Conservation (phyloP, 768 basidiomycete species). For the Macrolepiota dolichaula region DNA sequence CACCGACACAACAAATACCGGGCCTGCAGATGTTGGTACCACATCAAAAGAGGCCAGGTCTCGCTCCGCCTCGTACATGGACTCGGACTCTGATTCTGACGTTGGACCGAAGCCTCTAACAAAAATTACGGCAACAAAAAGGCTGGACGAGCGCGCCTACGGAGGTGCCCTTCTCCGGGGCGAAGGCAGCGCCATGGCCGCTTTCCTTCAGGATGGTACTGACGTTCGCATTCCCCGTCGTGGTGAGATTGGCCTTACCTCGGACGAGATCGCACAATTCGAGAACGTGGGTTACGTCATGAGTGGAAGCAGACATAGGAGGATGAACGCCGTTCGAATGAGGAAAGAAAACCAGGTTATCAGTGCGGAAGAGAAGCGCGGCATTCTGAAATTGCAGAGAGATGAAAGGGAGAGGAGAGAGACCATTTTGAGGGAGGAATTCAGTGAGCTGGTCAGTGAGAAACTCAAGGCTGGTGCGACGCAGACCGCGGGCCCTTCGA, state of each 20-base stretch:
- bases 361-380: constrained; percentile 96
- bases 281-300: constrained; percentile 96
- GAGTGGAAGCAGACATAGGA: constrained; percentile 90
- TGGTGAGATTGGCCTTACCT: constrained; percentile 94
- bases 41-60: constrained; percentile 1
- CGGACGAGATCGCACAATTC: constrained; percentile 82
- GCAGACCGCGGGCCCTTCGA: constrained; percentile 1
- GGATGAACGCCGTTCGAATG: constrained; percentile 99
- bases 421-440: constrained; percentile 84
- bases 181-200: constrained; percentile 98
- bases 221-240: constrained; percentile 91
- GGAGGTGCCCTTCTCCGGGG: constrained; percentile 89
- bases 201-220: constrained; percentile 84
- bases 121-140: constrained; percentile 41
- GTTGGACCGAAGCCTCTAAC: constrained; percentile 75
- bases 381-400: constrained; percentile 89
- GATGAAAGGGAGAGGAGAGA: constrained; percentile 94
- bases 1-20: neutral
- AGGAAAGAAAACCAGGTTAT: constrained; percentile 99
- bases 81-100: constrained; percentile 55
- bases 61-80: neutral
- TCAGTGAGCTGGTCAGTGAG: constrained; percentile 78
- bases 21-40: neutral
- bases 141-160: constrained; percentile 80
- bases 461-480: constrained; percentile 49